Conservation (phyloP, 169 alveolate genomes). For the Plasmodium knowlesi region DNA sequence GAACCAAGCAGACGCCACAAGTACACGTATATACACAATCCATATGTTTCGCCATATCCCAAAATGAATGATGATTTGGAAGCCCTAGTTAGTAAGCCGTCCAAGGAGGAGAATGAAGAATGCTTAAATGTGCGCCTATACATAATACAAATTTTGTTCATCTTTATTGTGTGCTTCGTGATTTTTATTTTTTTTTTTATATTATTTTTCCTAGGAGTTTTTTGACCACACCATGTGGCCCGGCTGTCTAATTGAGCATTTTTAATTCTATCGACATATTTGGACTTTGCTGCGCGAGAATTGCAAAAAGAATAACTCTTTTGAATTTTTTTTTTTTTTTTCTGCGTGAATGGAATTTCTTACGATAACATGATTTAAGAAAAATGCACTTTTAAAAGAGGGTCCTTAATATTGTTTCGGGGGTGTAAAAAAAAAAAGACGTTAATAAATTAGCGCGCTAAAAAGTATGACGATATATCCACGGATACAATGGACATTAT, state of each 20-base stretch:
- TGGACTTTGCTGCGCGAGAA: neutral
- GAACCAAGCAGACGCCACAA: neutral
- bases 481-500: neutral
- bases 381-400: neutral
- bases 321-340: neutral
- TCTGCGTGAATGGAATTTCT: neutral
- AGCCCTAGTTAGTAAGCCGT: constrained; percentile 51
- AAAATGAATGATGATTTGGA: constrained; percentile 71
- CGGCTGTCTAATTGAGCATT: neutral
- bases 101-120: constrained; percentile 54
- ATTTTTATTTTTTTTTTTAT: constrained; percentile 63
- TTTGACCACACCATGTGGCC: constrained; percentile 5
- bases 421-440: neutral
- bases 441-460: neutral
- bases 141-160: constrained; percentile 43
- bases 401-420: neutral
- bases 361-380: neutral
- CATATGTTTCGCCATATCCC: neutral
- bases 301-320: neutral
- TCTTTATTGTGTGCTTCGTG: constrained; percentile 65
- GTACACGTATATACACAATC: neutral
- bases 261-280: neutral
- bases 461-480: neutral
- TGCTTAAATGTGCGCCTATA: constrained; percentile 69
- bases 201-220: constrained; percentile 73